A percentile compares a stretch with the other conserved stretches of the same genome.
These are phyloP conservation scores for Fusarium mexicanum DNA, from an alignment of 2,329 filamentous ascomycete genomes.

Conservation along the genomic window DNA sequence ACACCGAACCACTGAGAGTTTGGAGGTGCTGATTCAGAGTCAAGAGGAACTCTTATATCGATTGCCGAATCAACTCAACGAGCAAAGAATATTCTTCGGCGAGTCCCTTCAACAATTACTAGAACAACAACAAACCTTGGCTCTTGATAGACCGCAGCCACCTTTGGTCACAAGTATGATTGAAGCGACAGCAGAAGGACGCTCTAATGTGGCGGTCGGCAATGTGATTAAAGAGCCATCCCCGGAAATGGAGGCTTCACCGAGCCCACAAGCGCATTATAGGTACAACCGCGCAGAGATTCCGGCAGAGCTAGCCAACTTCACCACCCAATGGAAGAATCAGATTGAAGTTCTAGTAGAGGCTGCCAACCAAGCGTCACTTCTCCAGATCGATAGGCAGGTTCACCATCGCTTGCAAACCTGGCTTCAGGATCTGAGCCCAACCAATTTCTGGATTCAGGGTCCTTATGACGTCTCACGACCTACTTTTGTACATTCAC, in stretches of 20 bases:
- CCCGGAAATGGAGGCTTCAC: not conserved
- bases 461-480: not conserved
- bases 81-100: not conserved
- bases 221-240: too few species aligned
- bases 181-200: fast-evolving
- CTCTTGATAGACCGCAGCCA: not conserved
- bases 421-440: not conserved
- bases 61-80: not conserved
- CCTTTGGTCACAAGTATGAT: fast-evolving
- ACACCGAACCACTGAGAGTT: not conserved
- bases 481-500: not conserved
- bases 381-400: not conserved
- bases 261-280: not conserved
- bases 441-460: not conserved
- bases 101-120: not conserved
- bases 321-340: not conserved
- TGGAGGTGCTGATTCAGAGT: not conserved
- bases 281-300: not conserved
- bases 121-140: not conserved
- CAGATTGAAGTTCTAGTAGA: not conserved
- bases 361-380: not conserved
- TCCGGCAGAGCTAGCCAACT: not conserved
- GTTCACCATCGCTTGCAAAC: not conserved
- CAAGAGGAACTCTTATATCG: not conserved
- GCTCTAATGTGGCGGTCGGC: fast-evolving